Evolutionary conservation across 495 filamentous ascomycete genomes (phyloP).

Genomic region (Neurospora sp.): DNA sequence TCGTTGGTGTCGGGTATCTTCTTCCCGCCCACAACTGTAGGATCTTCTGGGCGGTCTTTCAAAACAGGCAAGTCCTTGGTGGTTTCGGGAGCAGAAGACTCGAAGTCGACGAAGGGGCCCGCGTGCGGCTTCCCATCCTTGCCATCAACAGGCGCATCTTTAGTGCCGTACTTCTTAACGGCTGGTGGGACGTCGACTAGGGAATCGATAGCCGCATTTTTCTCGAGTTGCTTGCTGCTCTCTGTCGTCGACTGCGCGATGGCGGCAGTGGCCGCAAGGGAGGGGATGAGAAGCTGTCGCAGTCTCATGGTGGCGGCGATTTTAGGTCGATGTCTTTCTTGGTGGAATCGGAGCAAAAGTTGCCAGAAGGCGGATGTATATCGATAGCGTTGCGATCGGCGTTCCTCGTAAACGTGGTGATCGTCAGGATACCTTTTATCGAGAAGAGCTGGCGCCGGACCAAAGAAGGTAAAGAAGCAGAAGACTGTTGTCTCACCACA

Average conservation of each 20-base stretch:
- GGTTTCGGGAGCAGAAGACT: conserved; percentile 25
- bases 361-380: neutral
- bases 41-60: conserved; percentile 38
- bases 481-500: neutral
- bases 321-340: neutral
- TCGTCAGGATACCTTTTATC: neutral
- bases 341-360: neutral
- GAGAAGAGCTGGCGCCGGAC: neutral
- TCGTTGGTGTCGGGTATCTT: conserved; percentile 69
- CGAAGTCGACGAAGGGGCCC: conserved; percentile 75
- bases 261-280: conserved; percentile 27
- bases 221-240: conserved; percentile 5
- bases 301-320: conserved; percentile 28
- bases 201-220: conserved; percentile 4
- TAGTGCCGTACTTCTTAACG: conserved; percentile 50
- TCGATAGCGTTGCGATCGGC: neutral
- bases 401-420: neutral
- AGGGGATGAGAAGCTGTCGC: conserved; percentile 34
- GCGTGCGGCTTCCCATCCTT: conserved; percentile 91
- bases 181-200: conserved; percentile 10
- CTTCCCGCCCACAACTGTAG: conserved; percentile 48
- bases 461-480: neutral
- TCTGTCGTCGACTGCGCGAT: conserved; percentile 15
- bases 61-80: conserved; percentile 35
- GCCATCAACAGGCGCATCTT: conserved; percentile 88